Evolutionary conservation across 208 protist species (phyloP).

Genomic region (Paratrypanosoma confusum): DNA sequence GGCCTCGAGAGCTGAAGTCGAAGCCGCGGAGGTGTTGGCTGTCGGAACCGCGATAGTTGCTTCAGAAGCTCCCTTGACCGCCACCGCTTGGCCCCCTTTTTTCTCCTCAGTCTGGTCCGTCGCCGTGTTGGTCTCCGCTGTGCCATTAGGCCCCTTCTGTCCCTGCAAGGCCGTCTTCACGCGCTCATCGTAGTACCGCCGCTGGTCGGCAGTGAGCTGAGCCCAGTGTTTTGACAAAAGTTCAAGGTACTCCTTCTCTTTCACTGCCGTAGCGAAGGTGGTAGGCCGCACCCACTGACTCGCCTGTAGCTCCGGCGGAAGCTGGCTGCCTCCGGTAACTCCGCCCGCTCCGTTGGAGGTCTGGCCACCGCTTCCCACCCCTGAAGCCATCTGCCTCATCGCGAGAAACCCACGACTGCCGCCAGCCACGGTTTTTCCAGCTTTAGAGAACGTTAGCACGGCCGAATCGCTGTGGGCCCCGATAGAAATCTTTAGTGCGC

Average conservation of each 20-base stretch:
- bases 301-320: constrained; percentile 24
- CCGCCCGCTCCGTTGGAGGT: constrained; percentile 1
- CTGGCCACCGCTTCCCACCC: background rate
- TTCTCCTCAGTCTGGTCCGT: background rate
- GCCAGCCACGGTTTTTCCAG: no score
- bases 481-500: constrained; percentile 17
- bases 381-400: background rate
- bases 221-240: constrained; percentile 57
- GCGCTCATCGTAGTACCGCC: constrained; percentile 65
- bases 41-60: background rate
- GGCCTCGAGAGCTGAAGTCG: no score
- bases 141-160: no score
- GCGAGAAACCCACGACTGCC: constrained; percentile 20
- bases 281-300: constrained; percentile 32
- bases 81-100: background rate
- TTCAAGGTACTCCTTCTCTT: constrained; percentile 39
- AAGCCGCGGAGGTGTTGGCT: no score
- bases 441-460: background rate
- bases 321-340: constrained; percentile 2
- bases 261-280: constrained; percentile 27
- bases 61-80: background rate
- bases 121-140: background rate
- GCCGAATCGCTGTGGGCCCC: background rate
- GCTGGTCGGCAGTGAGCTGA: constrained; percentile 46
- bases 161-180: constrained; percentile 45